Evolutionary conservation across 805 yeast genomes (phyloP).

Genomic region (Metschnikowia amazonensis): DNA sequence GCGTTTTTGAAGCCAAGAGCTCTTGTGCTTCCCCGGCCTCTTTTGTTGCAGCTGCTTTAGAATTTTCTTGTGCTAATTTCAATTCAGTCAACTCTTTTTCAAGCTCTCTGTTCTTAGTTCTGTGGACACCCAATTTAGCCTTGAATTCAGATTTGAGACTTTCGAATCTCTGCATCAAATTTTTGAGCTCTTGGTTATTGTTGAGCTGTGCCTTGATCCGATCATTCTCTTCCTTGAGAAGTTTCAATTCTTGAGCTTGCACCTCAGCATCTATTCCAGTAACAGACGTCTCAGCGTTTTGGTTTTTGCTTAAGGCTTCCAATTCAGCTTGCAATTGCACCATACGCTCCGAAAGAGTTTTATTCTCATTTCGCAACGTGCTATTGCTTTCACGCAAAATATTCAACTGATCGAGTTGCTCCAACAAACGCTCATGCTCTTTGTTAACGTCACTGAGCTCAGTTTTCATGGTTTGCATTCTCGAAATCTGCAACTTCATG

Average conservation of each 20-base stretch:
- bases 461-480: constrained; percentile 19
- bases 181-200: constrained; percentile 24
- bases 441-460: constrained; percentile 29
- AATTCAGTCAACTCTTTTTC: constrained; percentile 18
- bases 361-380: constrained; percentile 54
- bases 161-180: constrained; percentile 29
- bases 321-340: constrained; percentile 39
- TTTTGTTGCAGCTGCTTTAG: constrained; percentile 12
- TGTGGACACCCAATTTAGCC: constrained; percentile 24
- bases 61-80: constrained; percentile 8
- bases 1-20: constrained; percentile 6
- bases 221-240: constrained; percentile 51
- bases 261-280: constrained; percentile 32
- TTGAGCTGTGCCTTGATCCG: constrained; percentile 45
- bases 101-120: constrained; percentile 27
- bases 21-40: constrained; percentile 9
- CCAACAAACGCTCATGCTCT: constrained; percentile 45
- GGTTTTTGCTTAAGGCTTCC: constrained; percentile 44
- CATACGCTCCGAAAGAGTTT: constrained; percentile 20
- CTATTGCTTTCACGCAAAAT: constrained; percentile 65
- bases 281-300: constrained; percentile 23
- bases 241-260: constrained; percentile 46
- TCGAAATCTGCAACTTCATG: constrained; percentile 45
- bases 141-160: constrained; percentile 27
- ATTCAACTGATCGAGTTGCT: constrained; percentile 58